Base-by-base conservation (phyloP, 208 protist genomes). In the Phytomonas sp. region DNA sequence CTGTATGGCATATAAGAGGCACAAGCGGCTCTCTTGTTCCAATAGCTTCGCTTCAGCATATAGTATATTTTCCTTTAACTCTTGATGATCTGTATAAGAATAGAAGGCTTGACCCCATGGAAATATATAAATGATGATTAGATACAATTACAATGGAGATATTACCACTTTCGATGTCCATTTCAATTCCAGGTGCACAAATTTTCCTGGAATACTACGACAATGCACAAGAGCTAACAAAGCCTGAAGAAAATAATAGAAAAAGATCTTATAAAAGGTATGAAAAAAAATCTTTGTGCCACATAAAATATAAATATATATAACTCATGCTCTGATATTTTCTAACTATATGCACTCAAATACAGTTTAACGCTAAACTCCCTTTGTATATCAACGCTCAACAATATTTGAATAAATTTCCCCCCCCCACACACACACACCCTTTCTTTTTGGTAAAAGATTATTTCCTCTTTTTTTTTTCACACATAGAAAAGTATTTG, bases 1-100 rank as follows among this genome's bases (percentile, higher is more conserved):
- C 64, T 60, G 74, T 92, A 94, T 11, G 91, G 85, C 73, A 92
- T 88, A 71, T 86, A 83, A 34, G 72, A 33, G 15, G 75, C 71
- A n/a, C 4, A 56, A 56, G 17, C 26, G 46, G 46, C 46, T 7
- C 46, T 56, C 23, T 26, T 20, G 20, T 11, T 26, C 46, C 46
- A 56, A 56, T 17, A 20, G 46, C 46, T 56, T 56, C 46, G 46
- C 46, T 17, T 28, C 0, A 43, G n/a, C 67, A 32, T 75, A 71
- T 62, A 63, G 36, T 65, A 32, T 63, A 64, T 59, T 5, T 56
- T 56, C 20, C 6, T 56, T 56, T 20, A 26, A 26, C 20, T 56
- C 17, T 56, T 56, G 20, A 56, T 56, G 9, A 56, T 56, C 46
- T 56, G 6, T 7, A 5, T 26, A 56, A 34, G 33, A 34, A 56